Evolutionary conservation across 306 rosid genomes (phyloP), one percentile per base, ranked within the genome.

Genomic region (Canavalia ensiformis): DNA sequence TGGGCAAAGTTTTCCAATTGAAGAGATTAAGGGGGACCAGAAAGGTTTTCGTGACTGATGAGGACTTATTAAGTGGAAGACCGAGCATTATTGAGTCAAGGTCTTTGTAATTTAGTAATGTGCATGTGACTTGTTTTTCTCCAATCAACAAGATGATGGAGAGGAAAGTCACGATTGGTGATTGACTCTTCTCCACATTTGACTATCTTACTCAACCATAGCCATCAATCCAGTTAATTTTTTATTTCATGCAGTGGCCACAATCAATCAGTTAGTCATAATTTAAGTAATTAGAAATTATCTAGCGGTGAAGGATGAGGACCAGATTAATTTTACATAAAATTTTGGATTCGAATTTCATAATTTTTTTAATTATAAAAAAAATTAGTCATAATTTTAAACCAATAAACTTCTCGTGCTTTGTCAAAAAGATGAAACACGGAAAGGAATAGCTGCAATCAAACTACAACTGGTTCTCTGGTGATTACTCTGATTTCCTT

Each of bases 61-160:
- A 65, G 13, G 52, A 29, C 49, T 72, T 39, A n/a, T 55, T 59
- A 7, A 51, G 83, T 66, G 85, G 81, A 77, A 77, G 83, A 77
- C 74, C 49, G 7, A 10, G 46, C 6, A 50, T 67, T 28, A 66
- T 49, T 42, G 69, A 75, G 78, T 81, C 88, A 65, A 81, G 65
- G 70, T 77, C 69, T 45, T 81, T 49, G 83, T 57, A 69, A 46
- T 69, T 47, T 79, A 31, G 39, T 46, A 46, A 55, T 76, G 51
- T 64, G 68, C 59, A 57, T 64, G 66, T 73, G 81, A 30, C 35
- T 55, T 49, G 75, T 55, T 45, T 55, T 65, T 8, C 54, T 34
- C 62, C 52, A 77, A 69, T 57, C 56, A 49, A 81, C 41, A n/a
- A 63, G 18, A 72, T 62, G 30, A 41, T 63, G 9, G 49, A 51